phyloP scores from a whole-genome alignment of 2,329 filamentous ascomycete species.

The Lachnellula hyalina region DNA sequence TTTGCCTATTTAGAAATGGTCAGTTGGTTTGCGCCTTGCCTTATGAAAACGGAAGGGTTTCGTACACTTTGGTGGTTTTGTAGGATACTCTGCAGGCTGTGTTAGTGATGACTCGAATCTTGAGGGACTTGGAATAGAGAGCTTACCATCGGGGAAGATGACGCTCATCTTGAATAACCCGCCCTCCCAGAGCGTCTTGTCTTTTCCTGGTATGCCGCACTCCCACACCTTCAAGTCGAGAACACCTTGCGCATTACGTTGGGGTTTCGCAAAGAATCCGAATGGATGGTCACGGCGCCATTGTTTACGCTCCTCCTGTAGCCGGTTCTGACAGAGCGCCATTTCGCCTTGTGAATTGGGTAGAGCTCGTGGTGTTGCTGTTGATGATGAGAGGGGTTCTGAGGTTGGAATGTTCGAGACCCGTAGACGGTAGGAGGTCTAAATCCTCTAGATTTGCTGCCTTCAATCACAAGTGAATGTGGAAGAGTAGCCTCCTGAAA shows the following conservation, averaged over 20 bases:
- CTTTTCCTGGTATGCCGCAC: slow-evolving; percentile 91
- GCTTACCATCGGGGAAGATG: slow-evolving; percentile 84
- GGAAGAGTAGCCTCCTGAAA: neutral
- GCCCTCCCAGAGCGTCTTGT: slow-evolving; percentile 97
- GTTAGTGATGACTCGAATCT: slow-evolving; percentile 18
- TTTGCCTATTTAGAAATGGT: slow-evolving; percentile 61
- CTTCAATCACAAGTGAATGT: neutral
- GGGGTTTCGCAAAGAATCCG: slow-evolving; percentile 89
- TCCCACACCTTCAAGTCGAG: slow-evolving; percentile 96
- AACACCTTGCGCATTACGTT: slow-evolving; percentile 71
- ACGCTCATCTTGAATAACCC: slow-evolving; percentile 93
- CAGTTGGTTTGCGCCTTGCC: slow-evolving; percentile 9
- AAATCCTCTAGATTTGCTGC: neutral
- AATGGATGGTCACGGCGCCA: slow-evolving; percentile 97
- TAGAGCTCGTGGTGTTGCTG: slow-evolving; percentile 2
- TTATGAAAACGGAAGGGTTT: slow-evolving; percentile 13
- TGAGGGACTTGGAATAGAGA: neutral
- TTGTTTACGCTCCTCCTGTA: slow-evolving; percentile 89
- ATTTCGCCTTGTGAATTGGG: slow-evolving; percentile 41
- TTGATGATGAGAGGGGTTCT: slow-evolving; percentile 7
- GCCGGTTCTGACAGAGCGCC: slow-evolving; percentile 82
- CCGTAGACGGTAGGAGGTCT: neutral
- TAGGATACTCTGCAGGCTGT: slow-evolving; percentile 74
- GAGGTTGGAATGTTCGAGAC: neutral
- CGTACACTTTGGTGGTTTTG: slow-evolving; percentile 97